Evolutionary conservation across 768 basidiomycete species (phyloP).

Genomic region (Auricularia auricula-judae): DNA sequence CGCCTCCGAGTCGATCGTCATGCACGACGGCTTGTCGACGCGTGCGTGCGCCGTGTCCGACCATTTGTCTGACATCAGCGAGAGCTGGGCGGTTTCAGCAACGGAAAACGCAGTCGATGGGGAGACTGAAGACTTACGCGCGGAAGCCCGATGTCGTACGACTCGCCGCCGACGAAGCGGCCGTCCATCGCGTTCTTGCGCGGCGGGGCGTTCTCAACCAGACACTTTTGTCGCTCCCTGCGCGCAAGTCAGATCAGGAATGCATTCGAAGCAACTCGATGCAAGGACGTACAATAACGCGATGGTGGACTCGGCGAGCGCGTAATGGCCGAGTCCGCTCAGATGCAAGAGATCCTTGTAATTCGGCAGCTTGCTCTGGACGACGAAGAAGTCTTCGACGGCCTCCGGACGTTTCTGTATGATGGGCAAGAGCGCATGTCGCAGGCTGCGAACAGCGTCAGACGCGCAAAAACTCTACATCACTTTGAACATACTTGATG

Average conservation of each 20-base stretch:
- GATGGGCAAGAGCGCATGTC: neutral
- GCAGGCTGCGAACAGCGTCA: neutral
- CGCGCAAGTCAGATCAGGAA: neutral
- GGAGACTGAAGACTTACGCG: neutral
- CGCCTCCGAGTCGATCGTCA: neutral
- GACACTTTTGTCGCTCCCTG: neutral
- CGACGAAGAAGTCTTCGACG: neutral
- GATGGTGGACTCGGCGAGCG: slow-evolving; percentile 1
- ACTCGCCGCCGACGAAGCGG: neutral
- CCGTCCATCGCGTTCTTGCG: neutral
- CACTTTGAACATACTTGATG: neutral
- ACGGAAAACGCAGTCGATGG: neutral
- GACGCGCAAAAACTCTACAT: neutral
- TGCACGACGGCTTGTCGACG: slow-evolving; percentile 1
- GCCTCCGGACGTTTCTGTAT: neutral
- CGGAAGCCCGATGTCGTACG: neutral
- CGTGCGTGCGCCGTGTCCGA: neutral
- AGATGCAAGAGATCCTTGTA: neutral
- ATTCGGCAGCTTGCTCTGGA: neutral
- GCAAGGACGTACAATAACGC: neutral
- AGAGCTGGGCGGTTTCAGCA: neutral
- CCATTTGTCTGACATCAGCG: neutral
- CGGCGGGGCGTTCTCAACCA: neutral
- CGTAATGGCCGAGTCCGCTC: neutral
- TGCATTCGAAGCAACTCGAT: neutral